phyloP scores from a whole-genome alignment of 345 rosid genomes.

The Camelina neglecta region DNA sequence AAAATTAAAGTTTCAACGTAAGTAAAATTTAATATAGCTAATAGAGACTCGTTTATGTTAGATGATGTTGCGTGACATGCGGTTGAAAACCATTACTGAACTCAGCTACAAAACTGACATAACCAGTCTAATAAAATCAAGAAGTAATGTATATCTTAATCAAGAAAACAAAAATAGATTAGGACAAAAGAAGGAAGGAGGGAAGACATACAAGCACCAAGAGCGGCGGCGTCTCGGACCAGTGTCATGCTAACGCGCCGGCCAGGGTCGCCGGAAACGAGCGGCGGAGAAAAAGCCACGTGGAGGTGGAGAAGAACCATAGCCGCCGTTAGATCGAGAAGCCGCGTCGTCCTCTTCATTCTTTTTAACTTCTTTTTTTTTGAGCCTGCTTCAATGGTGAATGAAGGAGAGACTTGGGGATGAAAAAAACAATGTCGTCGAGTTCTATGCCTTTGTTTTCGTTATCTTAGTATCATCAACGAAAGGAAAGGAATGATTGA shows the following conservation, averaged over 20 bases:
- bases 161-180: no score
- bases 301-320: slow-evolving; percentile 38
- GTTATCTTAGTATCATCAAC: neutral
- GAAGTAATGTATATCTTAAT: neutral
- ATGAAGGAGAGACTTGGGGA: slow-evolving; percentile 4
- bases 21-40: slow-evolving; percentile 5
- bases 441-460: neutral
- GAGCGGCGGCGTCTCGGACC: slow-evolving; percentile 62
- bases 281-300: slow-evolving; percentile 39
- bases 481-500: slow-evolving; percentile 3
- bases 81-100: neutral
- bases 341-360: slow-evolving; percentile 14
- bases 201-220: slow-evolving; percentile 38
- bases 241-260: slow-evolving; percentile 70
- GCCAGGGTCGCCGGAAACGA: slow-evolving; percentile 39
- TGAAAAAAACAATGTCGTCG: slow-evolving; percentile 5
- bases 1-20: slow-evolving; percentile 3
- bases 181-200: slow-evolving; percentile 7
- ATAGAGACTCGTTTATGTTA: neutral
- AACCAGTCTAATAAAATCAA: neutral
- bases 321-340: slow-evolving; percentile 27
- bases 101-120: neutral
- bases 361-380: neutral
- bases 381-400: slow-evolving; percentile 19
- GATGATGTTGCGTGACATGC: neutral